Base-by-base conservation (phyloP, 805 yeast genomes). In the Lipomyces spencermartinsiae region DNA sequence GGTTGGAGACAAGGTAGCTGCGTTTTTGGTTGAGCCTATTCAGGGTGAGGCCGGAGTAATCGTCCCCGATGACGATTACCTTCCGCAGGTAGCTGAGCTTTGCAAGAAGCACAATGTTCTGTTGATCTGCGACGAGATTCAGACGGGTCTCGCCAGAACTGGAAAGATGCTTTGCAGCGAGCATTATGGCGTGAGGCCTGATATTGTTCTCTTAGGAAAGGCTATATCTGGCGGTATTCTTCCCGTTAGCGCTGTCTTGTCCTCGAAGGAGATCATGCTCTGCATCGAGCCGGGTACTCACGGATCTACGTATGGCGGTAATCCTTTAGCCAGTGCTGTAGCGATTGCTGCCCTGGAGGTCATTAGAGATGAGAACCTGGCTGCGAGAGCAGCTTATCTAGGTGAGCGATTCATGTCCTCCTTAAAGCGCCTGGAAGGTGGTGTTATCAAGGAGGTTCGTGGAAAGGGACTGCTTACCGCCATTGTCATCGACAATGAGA, bases 21-120 rank as follows among this genome's bases (percentile, higher is more conserved):
- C 97, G 55, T 86, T 94, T 73, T 82, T 94, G 72, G 86, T 94
- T 74, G 98, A 94, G 82, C 98, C 98, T 71, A 93, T 93, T 76
- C 98, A 94, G 80, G 98, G 98, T 79, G 98, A 94, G 80, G 98
- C 98, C 43, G 98, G 98, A 74, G 94, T 94, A 73, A 94, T 93
- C 34, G 97, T 93, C 33, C 98, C 98, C 63, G 95, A 95, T 73
- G 81, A 78, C 61, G 96, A 86, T 75, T 94, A 93, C 82, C 85
- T 94, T 73, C 80, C 87, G 63, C 82, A 83, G 74, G 97, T 93
- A 39, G 86, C 86, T 73, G 87, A 81, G 64, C 66, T 74, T 22
- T 69, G 97, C 83, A 87, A 86, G 75, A 81, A 92, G 80, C 84
- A 93, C 84, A 93, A 94, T 76, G 93, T 92, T 43, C 83, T 94